Evolutionary conservation across 179 eudicot genomes (phyloP).

Genomic region (Patellifolia procumbens): DNA sequence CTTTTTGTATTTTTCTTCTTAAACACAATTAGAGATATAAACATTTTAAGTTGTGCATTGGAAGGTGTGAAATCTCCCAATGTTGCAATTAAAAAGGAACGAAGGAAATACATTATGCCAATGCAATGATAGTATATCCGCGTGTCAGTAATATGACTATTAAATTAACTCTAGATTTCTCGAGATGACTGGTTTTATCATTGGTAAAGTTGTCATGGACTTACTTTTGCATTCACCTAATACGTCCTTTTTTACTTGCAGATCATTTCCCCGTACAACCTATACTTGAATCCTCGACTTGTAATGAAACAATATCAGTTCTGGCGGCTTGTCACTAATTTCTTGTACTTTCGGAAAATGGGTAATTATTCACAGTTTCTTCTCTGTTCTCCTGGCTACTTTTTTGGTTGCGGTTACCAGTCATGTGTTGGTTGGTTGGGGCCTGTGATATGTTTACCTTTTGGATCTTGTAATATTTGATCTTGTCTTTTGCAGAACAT

Average conservation of each 20-base stretch:
- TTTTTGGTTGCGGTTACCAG: not conserved
- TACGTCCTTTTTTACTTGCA: slow-evolving; percentile 39
- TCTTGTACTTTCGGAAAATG: slow-evolving; percentile 93
- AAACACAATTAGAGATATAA: no score
- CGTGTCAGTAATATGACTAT: not conserved
- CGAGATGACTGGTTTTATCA: not conserved
- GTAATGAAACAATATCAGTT: slow-evolving; percentile 87
- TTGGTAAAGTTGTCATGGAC: not conserved
- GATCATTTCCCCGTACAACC: slow-evolving; percentile 84
- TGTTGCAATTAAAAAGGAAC: no score
- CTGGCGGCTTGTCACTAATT: slow-evolving; percentile 95
- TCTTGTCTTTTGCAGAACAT: not conserved
- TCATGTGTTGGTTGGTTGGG: not conserved
- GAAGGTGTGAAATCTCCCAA: no score
- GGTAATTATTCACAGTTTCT: slow-evolving; percentile 42
- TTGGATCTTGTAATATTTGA: not conserved
- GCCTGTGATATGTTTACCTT: not conserved
- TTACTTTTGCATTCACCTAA: not conserved
- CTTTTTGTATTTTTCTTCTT: no score
- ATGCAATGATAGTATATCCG: not conserved
- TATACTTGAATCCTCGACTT: slow-evolving; percentile 82
- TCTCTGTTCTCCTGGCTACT: not conserved
- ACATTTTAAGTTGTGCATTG: no score
- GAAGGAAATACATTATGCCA: not conserved
- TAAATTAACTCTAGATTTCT: not conserved